phyloP scores from a whole-genome alignment of 2,329 filamentous ascomycete genomes.

The Aspergillus neoniger region DNA sequence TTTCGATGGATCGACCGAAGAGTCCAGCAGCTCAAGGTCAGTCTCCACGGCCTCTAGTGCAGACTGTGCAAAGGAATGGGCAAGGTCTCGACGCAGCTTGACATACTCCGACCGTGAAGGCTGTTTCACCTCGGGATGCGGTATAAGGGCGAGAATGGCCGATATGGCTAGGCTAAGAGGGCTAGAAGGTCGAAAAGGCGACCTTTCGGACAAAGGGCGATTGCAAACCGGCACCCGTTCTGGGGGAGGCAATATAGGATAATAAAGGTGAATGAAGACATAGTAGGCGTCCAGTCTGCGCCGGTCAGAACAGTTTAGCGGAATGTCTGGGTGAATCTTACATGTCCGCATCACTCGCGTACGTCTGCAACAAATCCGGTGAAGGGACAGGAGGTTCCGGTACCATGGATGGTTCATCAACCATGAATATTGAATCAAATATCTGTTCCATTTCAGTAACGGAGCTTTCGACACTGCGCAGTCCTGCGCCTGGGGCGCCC shows the following conservation, averaged over 20 bases:
- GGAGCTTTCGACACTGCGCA: conserved; percentile 50
- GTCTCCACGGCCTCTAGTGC: conserved; percentile 29
- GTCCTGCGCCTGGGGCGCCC: conserved; percentile 52
- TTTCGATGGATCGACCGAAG: background rate
- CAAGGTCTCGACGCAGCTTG: conserved; percentile 25
- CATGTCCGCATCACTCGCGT: conserved; percentile 46
- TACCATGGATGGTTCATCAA: background rate
- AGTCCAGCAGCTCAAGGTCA: conserved; percentile 27
- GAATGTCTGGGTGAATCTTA: conserved; percentile 26
- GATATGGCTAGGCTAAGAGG: conserved; percentile 32
- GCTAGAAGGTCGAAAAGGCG: conserved; percentile 23
- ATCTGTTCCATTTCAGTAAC: conserved; percentile 53
- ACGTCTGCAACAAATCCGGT: conserved; percentile 41
- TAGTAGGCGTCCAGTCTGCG: conserved; percentile 34
- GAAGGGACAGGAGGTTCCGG: background rate
- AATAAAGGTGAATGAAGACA: conserved; percentile 33
- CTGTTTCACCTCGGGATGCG: conserved; percentile 24
- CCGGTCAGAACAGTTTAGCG: background rate
- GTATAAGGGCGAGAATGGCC: conserved; percentile 30
- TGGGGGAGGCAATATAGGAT: conserved; percentile 32
- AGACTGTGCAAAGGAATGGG: conserved; percentile 28
- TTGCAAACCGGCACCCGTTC: conserved; percentile 18
- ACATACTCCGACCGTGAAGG: conserved; percentile 23
- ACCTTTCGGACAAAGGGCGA: conserved; percentile 14
- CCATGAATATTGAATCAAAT: conserved; percentile 43